Base-by-base conservation (phyloP, 2,329 filamentous ascomycete genomes). In the Xylogone sp. region DNA sequence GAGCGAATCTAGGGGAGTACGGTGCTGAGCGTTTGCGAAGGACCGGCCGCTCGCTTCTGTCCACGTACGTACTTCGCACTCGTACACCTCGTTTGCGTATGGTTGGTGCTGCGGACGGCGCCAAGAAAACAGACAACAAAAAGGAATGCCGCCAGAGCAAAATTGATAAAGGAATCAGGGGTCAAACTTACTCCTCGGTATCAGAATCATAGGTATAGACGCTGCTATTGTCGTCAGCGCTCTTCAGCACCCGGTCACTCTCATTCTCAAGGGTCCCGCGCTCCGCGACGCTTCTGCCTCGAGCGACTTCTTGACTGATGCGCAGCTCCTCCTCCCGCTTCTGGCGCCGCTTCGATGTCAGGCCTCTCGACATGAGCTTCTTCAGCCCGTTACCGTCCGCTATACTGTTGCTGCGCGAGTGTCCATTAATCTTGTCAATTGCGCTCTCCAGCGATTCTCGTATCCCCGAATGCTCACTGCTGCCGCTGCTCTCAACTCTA, bases 311-410 rank as follows among this genome's bases (percentile, higher is more conserved):
- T 63, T 68, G 62, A 52, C 59, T 62, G 53, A 58, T 66, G 31
- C 58, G 53, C 46, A 63, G 63, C 54, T 68, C 74, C 59, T 66
- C 67, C 56, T 75, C 73, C 45, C 65, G 64, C 47, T 71, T 68
- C 50, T 76, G 71, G 45, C 75, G 72, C 45, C 76, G 74, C 61
- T 75, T 78, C 45, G 71, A 70, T 22, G 69, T 67, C 49, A 83
- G 72, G 34, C 73, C 70, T 61, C 77, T 80, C 48, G 78, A 73
- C 31, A 84, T 66, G 24, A 83, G 71, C 66, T 79, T 82, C 52
- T 70, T 72, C 43, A 81, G 66, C 12, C 71, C 69, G 55, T 65
- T 70, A 50, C 54, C 51, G 43, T 56, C 55, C 21, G 45, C 55
- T 13, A 59, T 55, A 20, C 65, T 60, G 12, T 60, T 56, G 3